Base-by-base conservation (phyloP, 2,329 filamentous ascomycete species). In the Xylaria sp. region DNA sequence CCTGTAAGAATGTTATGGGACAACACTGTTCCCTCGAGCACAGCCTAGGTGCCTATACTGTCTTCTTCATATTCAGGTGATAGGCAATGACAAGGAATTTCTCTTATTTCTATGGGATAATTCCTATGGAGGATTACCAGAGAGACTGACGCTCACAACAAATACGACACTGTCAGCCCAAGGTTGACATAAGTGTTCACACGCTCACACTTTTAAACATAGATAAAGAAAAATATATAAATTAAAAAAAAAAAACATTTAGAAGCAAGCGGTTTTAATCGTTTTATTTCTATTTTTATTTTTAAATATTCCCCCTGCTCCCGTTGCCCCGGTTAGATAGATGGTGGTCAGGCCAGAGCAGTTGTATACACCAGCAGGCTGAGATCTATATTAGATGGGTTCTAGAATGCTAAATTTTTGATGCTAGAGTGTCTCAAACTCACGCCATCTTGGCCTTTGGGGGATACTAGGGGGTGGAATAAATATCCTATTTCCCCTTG, bases 331-430 rank as follows among this genome's bases (percentile, higher is more conserved):
- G 13, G 17, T 21, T 37, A 27, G 13, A 56, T 41, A 27, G 13
- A 56, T 41, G 49, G 53, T 57, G 58, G 54, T 41, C 27, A 55
- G 46, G 58, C 27, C 48, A 41, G 54, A 58, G 58, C 48, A 31
- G n/a, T n/a, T n/a, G n/a, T n/a, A n/a, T 31, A 55, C 49, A 37
- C 43, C 38, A 35, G 15, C 33, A 23, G 21, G 44, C 62, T 54
- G 47, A 64, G 54, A 58, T 46, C 44, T 55, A 54, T 49, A 55
- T 58, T 13, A 31, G 49, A 41, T 52, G 15, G 33, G 41, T 47
- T 37, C 27, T 21, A 40, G 19, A 37, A 57, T 60, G 15, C 25
- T 57, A 23, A 4, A 3, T 17, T 40, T 38, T n/a, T 54, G 47
- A 17, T 43, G 33, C 13, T 27, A 29, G 37, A 21, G 29, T 17